Evolutionary conservation across 257 asterid genomes (phyloP).

Genomic region (Coffea canephora): DNA sequence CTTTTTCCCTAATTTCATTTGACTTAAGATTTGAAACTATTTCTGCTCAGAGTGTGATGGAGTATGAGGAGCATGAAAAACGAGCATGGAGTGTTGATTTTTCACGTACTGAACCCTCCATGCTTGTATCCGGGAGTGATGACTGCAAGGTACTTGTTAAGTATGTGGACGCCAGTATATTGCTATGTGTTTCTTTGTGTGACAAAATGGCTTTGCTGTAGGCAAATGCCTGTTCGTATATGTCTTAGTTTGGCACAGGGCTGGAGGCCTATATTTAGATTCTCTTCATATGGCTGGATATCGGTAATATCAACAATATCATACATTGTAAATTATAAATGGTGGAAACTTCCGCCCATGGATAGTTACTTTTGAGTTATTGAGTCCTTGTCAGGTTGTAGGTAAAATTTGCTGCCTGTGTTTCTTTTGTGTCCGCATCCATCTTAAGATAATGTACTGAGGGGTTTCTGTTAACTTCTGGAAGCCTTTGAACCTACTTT

Average conservation of each 20-base stretch:
- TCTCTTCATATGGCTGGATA: background rate
- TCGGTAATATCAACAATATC: background rate
- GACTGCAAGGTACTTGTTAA: constrained; percentile 65
- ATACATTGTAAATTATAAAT: background rate
- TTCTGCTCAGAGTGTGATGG: constrained; percentile 39
- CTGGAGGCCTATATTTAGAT: background rate
- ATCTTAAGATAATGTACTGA: background rate
- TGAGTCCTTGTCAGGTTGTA: background rate
- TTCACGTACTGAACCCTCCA: constrained; percentile 45
- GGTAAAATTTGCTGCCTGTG: background rate
- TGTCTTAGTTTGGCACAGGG: background rate
- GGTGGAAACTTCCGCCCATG: background rate
- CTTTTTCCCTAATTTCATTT: constrained; percentile 5
- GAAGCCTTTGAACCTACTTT: background rate
- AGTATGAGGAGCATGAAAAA: constrained; percentile 51
- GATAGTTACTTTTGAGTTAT: background rate
- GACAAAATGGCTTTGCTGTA: background rate
- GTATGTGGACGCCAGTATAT: background rate
- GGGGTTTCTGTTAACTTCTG: background rate
- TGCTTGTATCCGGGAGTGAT: constrained; percentile 55
- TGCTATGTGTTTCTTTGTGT: background rate
- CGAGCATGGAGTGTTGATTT: constrained; percentile 56
- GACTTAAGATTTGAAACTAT: constrained; percentile 7
- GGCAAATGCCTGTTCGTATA: background rate
- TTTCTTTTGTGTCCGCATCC: background rate